A percentile compares a stretch with the other conserved stretches of the same genome.
These are phyloP conservation scores for Xylaria palmicola DNA, from an alignment of 495 filamentous ascomycete species.

Conservation along the genomic window DNA sequence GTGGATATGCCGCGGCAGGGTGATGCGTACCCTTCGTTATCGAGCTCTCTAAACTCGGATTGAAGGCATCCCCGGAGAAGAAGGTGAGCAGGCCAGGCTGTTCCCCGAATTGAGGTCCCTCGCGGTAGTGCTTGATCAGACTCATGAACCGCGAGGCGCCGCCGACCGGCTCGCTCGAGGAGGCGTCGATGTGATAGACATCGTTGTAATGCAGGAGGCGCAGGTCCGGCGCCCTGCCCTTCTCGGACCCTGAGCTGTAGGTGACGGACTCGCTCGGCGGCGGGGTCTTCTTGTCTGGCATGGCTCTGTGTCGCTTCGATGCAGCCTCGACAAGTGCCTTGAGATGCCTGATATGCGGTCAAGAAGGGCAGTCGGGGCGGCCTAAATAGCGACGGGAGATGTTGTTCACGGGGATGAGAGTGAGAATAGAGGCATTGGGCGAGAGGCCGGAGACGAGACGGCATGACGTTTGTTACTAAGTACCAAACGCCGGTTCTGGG, in stretches of 20 bases:
- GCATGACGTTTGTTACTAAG: no score
- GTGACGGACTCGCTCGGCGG: conserved; percentile 40
- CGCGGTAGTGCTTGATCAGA: conserved; percentile 71
- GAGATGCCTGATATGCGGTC: no score
- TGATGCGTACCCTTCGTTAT: conserved; percentile 71
- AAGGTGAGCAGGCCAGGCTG: conserved; percentile 71
- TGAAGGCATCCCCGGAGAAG: conserved; percentile 91
- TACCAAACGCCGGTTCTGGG: no score
- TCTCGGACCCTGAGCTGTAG: conserved; percentile 49
- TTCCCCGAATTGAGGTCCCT: conserved; percentile 52
- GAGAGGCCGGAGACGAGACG: no score
- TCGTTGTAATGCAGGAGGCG: conserved; percentile 90
- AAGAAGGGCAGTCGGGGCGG: no score
- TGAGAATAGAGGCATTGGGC: no score
- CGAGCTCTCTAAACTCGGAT: conserved; percentile 81
- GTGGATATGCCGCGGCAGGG: no score
- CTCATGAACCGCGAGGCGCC: conserved; percentile 77
- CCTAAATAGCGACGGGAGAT: no score
- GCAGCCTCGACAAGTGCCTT: no score
- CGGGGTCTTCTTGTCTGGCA: conserved; percentile 16
- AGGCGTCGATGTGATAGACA: conserved; percentile 77
- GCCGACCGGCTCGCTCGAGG: conserved; percentile 77
- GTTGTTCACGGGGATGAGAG: no score
- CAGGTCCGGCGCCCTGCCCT: conserved; percentile 60
- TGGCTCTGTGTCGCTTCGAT: neutral